Evolutionary conservation across 2,329 filamentous ascomycete species (phyloP), one percentile per base, ranked within the genome.

Genomic region (Penicillium sp.): DNA sequence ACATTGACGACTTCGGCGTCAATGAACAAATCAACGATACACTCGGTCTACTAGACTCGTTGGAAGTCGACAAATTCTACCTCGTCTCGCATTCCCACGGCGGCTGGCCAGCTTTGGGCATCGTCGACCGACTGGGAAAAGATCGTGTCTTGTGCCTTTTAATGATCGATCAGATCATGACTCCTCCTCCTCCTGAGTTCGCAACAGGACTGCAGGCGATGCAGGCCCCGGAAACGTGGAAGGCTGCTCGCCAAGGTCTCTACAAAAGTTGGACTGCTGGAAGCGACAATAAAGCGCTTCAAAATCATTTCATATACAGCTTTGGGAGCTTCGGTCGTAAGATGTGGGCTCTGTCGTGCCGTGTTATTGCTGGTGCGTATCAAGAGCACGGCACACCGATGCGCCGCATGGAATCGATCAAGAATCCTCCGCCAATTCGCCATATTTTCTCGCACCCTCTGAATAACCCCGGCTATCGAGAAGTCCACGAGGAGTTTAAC

Each of bases 121-220:
- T 55, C 14, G 42, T 38, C 8, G 53, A 55, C n/a, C 33, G 43
- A 20, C 18, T 53, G 5, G 53, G 46, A 24, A 50, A 24, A 43
- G n/a, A 44, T 20, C 45, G 38, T 35, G 50, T 53, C 18, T 38
- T 53, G 20, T 50, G 53, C 40, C 53, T 53, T 14, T n/a, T 55
- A 27, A 55, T 55, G 50, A 55, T 55, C 31, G 53, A 55, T 27
- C 53, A 53, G 22, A 49, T 55, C 42, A 50, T 53, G 50, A 56
- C 35, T 20, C 27, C 46, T 5, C 53, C 50, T 31, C 50, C 53
- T 14, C 35, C 24, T 13, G 35, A 40, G 16, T 47, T 47, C 39
- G 35, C 35, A 1, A 16, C 25, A 8, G 45, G 35, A 16, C 35
- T 47, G 24, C 35, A 47, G 28, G 35, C 24, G 16, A 47, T 47